Conservation (phyloP, 192 early-diverging fungal species). For the Bifiguratus adelaidae region DNA sequence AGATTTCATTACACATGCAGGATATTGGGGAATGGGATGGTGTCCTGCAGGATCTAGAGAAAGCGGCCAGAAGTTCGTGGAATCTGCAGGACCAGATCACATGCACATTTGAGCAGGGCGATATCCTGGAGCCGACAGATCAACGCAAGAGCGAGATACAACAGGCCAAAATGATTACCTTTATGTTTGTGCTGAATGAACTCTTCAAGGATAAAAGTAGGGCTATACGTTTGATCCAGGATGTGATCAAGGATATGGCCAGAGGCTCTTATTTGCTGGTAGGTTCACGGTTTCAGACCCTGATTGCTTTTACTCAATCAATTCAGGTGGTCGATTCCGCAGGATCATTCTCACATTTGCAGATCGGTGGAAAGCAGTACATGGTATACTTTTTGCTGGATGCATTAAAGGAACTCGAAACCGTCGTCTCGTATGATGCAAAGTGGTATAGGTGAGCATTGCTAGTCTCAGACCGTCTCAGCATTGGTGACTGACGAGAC, state of each 20-base stretch:
- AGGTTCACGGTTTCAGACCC: slow-evolving; percentile 1
- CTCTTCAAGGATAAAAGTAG: slow-evolving; percentile 66
- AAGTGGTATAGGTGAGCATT: slow-evolving; percentile 57
- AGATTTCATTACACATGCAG: slow-evolving; percentile 30
- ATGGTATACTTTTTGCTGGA: slow-evolving; percentile 90
- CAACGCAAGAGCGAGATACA: slow-evolving; percentile 39
- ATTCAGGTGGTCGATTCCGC: slow-evolving; percentile 77
- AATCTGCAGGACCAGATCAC: slow-evolving; percentile 28
- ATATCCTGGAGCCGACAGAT: slow-evolving; percentile 38
- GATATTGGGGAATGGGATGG: slow-evolving; percentile 58
- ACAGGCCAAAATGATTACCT: slow-evolving; percentile 62
- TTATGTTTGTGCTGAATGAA: slow-evolving; percentile 92
- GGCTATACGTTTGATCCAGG: slow-evolving; percentile 68
- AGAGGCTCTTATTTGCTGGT: slow-evolving; percentile 63
- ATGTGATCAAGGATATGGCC: slow-evolving; percentile 50
- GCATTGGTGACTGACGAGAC: background rate
- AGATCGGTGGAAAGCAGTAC: slow-evolving; percentile 63
- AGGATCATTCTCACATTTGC: slow-evolving; percentile 81
- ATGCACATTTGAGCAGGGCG: slow-evolving; percentile 45
- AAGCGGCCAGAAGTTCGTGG: slow-evolving; percentile 41
- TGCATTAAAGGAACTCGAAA: slow-evolving; percentile 55
- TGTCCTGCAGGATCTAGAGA: slow-evolving; percentile 41
- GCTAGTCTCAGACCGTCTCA: background rate
- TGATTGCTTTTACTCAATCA: background rate
- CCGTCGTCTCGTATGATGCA: slow-evolving; percentile 56